phyloP scores from a whole-genome alignment of 139 green algal species.

The Mesotaenium endlicherianum region DNA sequence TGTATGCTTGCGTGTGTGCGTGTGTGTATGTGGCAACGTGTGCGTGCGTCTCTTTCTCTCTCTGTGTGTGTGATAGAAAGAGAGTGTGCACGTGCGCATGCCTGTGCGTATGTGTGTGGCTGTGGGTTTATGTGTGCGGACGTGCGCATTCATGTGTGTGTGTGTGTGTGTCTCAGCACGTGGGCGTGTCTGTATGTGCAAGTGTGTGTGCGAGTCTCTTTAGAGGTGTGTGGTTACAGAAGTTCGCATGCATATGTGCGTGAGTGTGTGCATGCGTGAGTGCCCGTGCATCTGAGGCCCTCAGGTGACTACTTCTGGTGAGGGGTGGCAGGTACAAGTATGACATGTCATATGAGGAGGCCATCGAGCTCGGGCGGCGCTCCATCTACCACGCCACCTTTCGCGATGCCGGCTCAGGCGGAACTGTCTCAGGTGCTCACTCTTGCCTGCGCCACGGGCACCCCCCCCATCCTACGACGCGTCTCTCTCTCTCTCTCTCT shows the following conservation, averaged over 20 bases:
- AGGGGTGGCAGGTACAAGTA: conserved; percentile 59
- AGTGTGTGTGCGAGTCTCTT: background rate
- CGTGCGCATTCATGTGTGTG: background rate
- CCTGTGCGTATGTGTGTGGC: background rate
- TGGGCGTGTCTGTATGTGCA: background rate
- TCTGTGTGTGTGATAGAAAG: background rate
- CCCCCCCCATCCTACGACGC: background rate
- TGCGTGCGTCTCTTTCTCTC: no score
- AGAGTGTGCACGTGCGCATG: background rate
- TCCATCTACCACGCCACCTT: conserved; percentile 99
- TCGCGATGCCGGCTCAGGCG: conserved; percentile 90
- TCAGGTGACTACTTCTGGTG: background rate
- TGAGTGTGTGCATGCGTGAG: background rate
- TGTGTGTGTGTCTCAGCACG: background rate
- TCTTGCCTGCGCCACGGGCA: background rate
- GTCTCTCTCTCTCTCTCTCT: background rate
- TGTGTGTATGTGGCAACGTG: no score
- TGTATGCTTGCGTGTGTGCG: no score
- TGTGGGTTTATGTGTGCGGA: background rate
- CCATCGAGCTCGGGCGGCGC: conserved; percentile 84
- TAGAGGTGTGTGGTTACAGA: background rate
- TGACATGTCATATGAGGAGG: conserved; percentile 90
- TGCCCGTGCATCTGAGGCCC: background rate
- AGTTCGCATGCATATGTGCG: background rate
- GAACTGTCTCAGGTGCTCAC: conserved; percentile 69